Conservation (phyloP, 2,329 filamentous ascomycete species). For the Calcarisporium arbuscula region DNA sequence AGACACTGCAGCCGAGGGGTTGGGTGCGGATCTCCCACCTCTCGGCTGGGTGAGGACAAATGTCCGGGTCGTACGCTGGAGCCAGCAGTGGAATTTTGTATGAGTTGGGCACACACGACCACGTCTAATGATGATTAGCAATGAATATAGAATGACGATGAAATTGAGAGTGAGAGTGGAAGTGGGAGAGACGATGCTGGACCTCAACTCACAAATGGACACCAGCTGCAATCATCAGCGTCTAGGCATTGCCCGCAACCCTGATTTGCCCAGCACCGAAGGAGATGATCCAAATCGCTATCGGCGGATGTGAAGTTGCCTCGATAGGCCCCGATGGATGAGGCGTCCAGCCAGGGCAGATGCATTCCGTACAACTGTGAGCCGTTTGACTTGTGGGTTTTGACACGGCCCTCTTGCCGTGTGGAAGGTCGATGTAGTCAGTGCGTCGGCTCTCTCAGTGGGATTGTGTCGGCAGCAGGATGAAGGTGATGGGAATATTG, state of each 20-base stretch:
- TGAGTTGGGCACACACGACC: constrained; percentile 48
- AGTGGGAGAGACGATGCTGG: not conserved
- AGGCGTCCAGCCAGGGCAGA: not conserved
- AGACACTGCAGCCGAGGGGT: constrained; percentile 29
- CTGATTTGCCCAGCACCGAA: constrained; percentile 45
- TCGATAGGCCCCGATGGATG: constrained; percentile 10
- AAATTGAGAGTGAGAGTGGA: not conserved
- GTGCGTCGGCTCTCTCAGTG: too few relatives aligned
- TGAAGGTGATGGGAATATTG: too few relatives aligned
- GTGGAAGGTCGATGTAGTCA: too few relatives aligned
- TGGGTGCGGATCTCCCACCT: constrained; percentile 30
- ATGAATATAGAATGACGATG: not conserved
- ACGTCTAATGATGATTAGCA: constrained; percentile 31
- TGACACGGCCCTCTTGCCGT: too few relatives aligned
- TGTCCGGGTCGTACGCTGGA: constrained; percentile 40
- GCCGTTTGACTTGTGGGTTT: too few relatives aligned
- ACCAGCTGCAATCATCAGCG: constrained; percentile 42
- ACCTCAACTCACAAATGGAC: constrained; percentile 38
- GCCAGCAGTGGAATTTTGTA: constrained; percentile 39
- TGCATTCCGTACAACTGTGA: too few relatives aligned
- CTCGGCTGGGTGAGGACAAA: constrained; percentile 46
- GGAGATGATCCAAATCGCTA: constrained; percentile 32
- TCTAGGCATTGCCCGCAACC: constrained; percentile 41
- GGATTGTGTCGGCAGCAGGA: too few relatives aligned
- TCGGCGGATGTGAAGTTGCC: constrained; percentile 25